These are phyloP conservation scores for Penicillium sp. DNA, from an alignment of 2,329 filamentous ascomycete species.

Conservation along the genomic window DNA sequence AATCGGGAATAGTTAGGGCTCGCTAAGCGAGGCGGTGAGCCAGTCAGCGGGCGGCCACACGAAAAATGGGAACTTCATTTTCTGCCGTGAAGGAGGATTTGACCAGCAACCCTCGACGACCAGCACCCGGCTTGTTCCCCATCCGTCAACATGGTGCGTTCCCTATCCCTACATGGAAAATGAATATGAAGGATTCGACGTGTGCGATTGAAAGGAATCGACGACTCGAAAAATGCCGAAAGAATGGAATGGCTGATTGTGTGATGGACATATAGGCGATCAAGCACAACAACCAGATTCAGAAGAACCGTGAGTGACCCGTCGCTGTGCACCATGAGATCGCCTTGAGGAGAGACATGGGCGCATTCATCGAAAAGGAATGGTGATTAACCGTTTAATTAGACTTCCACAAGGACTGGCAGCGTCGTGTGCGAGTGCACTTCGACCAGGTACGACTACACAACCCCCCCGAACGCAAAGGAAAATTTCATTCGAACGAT, in stretches of 20 bases:
- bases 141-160: slow-evolving; percentile 55
- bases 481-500: slow-evolving; percentile 15
- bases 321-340: slow-evolving; percentile 3
- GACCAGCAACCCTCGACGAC: slow-evolving; percentile 51
- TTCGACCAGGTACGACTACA: slow-evolving; percentile 92
- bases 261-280: slow-evolving; percentile 69
- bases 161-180: slow-evolving; percentile 18
- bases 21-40: slow-evolving; percentile 48
- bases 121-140: slow-evolving; percentile 53
- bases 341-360: slow-evolving; percentile 17
- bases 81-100: slow-evolving; percentile 43
- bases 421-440: slow-evolving; percentile 97
- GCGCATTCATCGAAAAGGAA: slow-evolving; percentile 19
- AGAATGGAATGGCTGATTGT: slow-evolving; percentile 25
- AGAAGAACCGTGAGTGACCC: slow-evolving; percentile 79
- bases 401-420: slow-evolving; percentile 99
- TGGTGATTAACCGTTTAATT: slow-evolving; percentile 33
- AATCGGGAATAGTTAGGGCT: slow-evolving; percentile 41
- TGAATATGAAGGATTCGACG: slow-evolving; percentile 11
- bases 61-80: slow-evolving; percentile 42
- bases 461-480: slow-evolving; percentile 7
- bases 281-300: slow-evolving; percentile 99
- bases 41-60: slow-evolving; percentile 43
- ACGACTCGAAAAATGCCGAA: slow-evolving; percentile 11
- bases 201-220: slow-evolving; percentile 15